Base-by-base conservation (phyloP, 2,329 filamentous ascomycete genomes). In the Xylaria sp. region DNA sequence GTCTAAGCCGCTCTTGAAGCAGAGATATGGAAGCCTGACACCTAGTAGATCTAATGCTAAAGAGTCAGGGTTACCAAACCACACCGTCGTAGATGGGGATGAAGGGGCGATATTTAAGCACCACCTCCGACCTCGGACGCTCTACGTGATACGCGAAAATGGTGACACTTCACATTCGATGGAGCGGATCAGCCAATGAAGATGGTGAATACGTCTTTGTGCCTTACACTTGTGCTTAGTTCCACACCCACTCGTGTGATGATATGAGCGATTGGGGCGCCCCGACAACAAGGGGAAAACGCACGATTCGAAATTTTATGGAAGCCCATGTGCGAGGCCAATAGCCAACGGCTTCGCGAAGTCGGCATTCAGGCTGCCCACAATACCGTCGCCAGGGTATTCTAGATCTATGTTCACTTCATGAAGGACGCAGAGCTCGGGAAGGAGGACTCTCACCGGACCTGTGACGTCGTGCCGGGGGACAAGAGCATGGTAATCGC, bases 171-270 rank as follows among this genome's bases (percentile, higher is more conserved):
- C 56, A 23, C 43, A 63, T 25, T 58, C 61, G 6, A n/a, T 41
- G 20, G 52, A 63, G 41, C 41, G 30, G 28, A 34, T 15, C 50
- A 30, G 52, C 39, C 20, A 50, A 58, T 30, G 60, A 63, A 23
- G 50, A 57, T 8, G 34, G 53, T 18, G 61, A 63, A 58, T 63
- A 63, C 34, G 61, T 63, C 30, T 63, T 63, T 23, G 61, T 63
- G 45, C 58, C 61, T 50, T 63, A 63, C 32, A 63, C 61, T 43
- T 43, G 61, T 4, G 61, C 52, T 36, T 53, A 63, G 20, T 63
- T 63, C 45, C 43, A 52, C 43, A 63, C 61, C 20, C 58, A 63
- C 20, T 6, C 61, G 6, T 43, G 18, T 30, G 30, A 48, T 25
- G 39, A 57, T 10, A 56, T 63, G 50, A 48, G 18, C 6, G 20